Evolutionary conservation across 139 green algal genomes (phyloP).

Genomic region (Chlorella sp.): DNA sequence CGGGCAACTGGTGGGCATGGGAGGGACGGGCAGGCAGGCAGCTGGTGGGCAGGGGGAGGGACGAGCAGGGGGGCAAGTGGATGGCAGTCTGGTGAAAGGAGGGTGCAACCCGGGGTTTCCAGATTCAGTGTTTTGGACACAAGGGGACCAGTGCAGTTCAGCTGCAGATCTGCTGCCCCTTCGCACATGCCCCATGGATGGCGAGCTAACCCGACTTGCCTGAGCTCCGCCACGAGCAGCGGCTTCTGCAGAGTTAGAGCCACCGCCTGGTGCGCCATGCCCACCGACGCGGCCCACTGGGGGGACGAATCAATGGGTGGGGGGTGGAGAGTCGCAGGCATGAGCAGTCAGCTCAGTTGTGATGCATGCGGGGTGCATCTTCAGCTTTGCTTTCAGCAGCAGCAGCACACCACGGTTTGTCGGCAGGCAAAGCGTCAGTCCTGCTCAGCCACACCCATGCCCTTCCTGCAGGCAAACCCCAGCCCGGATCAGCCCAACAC

Average conservation of each 20-base stretch:
- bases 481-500: no score
- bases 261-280: conserved; percentile 51
- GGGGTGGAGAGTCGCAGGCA: neutral
- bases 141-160: no score
- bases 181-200: neutral
- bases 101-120: neutral
- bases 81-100: neutral
- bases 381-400: no score
- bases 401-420: no score
- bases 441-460: no score
- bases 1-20: no score
- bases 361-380: no score
- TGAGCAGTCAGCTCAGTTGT: no score
- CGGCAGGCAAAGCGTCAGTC: no score
- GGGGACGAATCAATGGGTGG: neutral
- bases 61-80: neutral
- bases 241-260: conserved; percentile 85
- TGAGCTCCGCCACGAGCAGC: conserved; percentile 82
- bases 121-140: no score
- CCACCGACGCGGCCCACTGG: conserved; percentile 30
- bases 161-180: neutral
- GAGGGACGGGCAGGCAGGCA: neutral
- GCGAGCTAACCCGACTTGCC: neutral
- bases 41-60: no score
- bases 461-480: no score